Evolutionary conservation across 345 rosid species (phyloP), one percentile per base, ranked within the genome.

Genomic region (Bruguiera gymnorhiza): DNA sequence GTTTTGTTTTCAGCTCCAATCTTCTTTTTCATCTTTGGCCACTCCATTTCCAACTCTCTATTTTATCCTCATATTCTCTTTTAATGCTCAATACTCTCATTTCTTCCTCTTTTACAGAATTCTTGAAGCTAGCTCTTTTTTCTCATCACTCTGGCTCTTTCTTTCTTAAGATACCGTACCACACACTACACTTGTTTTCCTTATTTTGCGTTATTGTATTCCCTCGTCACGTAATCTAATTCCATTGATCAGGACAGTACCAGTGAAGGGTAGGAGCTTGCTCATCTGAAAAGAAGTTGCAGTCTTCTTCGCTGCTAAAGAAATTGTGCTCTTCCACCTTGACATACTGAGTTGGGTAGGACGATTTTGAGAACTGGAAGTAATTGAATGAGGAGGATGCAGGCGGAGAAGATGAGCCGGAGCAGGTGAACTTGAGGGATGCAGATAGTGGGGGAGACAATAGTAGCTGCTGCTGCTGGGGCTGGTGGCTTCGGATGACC

Each of bases 261-360:
- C 98, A 94, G 11, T 79, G 91, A 34, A 95, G 90, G 32, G 86
- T 75, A 19, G 97, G 99, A 19, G 96, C 80, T 51, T 92, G 99
- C 60, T 95, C 97, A 60, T 89, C 96, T 2, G 93, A 89, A 78
- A 89, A 95, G 79, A 87, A 86, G 21, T 84, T 87, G 64, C 93
- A 89, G 13, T 95, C 80, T 73, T 90, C 97, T 16, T 92, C 97
- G 18, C 89, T 86, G 52, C 81, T 82, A 57, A 90, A 81, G 86
- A 95, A 88, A 37, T 81, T 81, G 39, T 87, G 97, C 70, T 92
- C 98, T 73, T 90, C 99, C 88, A 77, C 75, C 79, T 95, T 95
- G 85, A 92, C 97, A 52, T 73, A 89, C 76, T 81, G 88, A 51
- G 76, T 48, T 48, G 75, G 83, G 65, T 70, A 82, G 4, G 70